Evolutionary conservation across 2,329 filamentous ascomycete genomes (phyloP).

Genomic region (Escovopsis sp.): DNA sequence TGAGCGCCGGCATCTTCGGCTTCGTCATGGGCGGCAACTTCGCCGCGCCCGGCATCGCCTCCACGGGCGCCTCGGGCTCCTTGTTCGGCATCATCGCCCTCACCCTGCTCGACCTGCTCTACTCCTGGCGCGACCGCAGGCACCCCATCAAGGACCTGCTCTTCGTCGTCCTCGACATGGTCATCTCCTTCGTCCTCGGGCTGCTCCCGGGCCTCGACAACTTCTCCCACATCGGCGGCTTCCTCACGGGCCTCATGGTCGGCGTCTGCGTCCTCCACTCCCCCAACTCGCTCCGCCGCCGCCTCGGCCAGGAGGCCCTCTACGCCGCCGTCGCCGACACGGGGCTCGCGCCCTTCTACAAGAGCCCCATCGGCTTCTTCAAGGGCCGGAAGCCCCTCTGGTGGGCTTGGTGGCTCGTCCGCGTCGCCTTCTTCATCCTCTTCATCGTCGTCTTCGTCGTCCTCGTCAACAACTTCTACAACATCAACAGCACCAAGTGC

Average conservation of each 20-base stretch:
- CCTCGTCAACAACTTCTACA: conserved; percentile 83
- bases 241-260: conserved; percentile 77
- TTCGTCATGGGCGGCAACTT: conserved; percentile 93
- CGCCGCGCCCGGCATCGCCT: conserved; percentile 64
- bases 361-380: conserved; percentile 64
- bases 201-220: conserved; percentile 89
- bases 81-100: conserved; percentile 88
- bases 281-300: conserved; percentile 60
- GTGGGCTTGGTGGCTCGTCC: conserved; percentile 95
- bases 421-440: conserved; percentile 61
- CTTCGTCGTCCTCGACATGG: conserved; percentile 72
- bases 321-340: conserved; percentile 54
- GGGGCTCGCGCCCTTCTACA: conserved; percentile 38
- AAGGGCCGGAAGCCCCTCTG: conserved; percentile 82
- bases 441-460: conserved; percentile 76
- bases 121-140: conserved; percentile 72
- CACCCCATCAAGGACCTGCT: conserved; percentile 71
- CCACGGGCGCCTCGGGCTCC: conserved; percentile 76
- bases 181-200: conserved; percentile 83
- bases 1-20: conserved; percentile 84
- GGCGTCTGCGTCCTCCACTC: conserved; percentile 82
- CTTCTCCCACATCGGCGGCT: conserved; percentile 93
- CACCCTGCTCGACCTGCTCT: conserved; percentile 75
- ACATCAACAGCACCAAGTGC: conserved; percentile 52
- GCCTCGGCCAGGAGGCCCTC: conserved; percentile 54